Evolutionary conservation across 257 asterid genomes (phyloP), one percentile per base, ranked within the genome.

Genomic region (Misopates orontium): DNA sequence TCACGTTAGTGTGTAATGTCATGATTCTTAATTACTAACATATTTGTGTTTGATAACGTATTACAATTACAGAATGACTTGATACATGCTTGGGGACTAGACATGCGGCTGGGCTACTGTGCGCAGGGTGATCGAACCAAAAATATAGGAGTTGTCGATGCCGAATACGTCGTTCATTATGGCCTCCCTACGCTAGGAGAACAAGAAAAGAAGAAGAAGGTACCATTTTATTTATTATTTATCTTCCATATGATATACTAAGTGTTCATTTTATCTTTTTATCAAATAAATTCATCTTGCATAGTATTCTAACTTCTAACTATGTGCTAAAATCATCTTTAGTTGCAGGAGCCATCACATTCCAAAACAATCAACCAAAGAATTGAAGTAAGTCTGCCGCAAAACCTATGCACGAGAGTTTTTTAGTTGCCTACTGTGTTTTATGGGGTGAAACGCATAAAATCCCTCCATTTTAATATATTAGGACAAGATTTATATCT

Each of bases 31-130:
- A n/a, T n/a, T n/a, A n/a, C n/a, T n/a, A n/a, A n/a, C n/a, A n/a
- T n/a, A n/a, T n/a, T n/a, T n/a, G n/a, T n/a, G n/a, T n/a, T n/a
- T n/a, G n/a, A n/a, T n/a, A n/a, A n/a, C n/a, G n/a, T n/a, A n/a
- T n/a, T n/a, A n/a, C n/a, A 50, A 9, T 64, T 78, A 42, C 83
- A 91, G 91, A 91, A 91, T 73, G 94, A 88, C 61, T 80, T 91
- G 84, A 91, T 91, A 74, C 96, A 91, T 77, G 96, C 97, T 58
- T 91, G 97, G 97, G 96, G 96, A 54, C 73, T 91, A 64, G 97
- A 91, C 78, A 74, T 84, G 70, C 90, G 82, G 68, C 93, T 91
- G 11, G 97, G 97, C 31, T 86, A 88, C 64, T 91, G 97, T 64
- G 95, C 93, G 24, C 93, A 88, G 98, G 98, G 98, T 22, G 90